phyloP scores from a whole-genome alignment of 805 yeast species.

The Cephaloascus albidus region DNA sequence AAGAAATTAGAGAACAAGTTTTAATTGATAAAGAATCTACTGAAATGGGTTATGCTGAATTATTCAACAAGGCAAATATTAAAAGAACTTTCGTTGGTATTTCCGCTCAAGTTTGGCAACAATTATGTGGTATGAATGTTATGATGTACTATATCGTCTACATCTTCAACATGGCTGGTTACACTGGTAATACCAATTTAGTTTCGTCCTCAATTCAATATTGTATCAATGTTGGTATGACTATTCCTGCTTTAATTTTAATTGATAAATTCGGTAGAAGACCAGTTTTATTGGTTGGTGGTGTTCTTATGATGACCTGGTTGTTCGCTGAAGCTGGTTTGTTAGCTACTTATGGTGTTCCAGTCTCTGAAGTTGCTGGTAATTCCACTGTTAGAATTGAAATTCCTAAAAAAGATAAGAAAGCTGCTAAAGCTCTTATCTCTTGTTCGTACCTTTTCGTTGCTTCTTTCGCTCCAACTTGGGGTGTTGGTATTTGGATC shows the following conservation, averaged over 20 bases:
- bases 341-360: slow-evolving; percentile 19
- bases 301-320: slow-evolving; percentile 31
- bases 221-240: slow-evolving; percentile 22
- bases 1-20: slow-evolving; percentile 50
- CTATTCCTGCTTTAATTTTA: slow-evolving; percentile 26
- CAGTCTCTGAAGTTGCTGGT: slow-evolving; percentile 9
- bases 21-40: slow-evolving; percentile 32
- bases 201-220: slow-evolving; percentile 27
- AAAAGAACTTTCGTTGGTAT: slow-evolving; percentile 23
- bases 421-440: slow-evolving; percentile 34
- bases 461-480: slow-evolving; percentile 44
- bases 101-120: slow-evolving; percentile 30
- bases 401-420: neutral
- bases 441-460: slow-evolving; percentile 49
- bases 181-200: slow-evolving; percentile 21
- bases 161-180: slow-evolving; percentile 33
- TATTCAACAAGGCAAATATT: slow-evolving; percentile 28
- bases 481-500: slow-evolving; percentile 44
- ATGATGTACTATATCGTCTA: slow-evolving; percentile 36
- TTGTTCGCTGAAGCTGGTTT: slow-evolving; percentile 28
- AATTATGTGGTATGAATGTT: slow-evolving; percentile 32
- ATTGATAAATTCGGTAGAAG: slow-evolving; percentile 32
- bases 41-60: slow-evolving; percentile 23
- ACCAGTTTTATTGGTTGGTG: slow-evolving; percentile 30
- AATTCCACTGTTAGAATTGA: slow-evolving; percentile 4